Evolutionary conservation across 306 rosid genomes (phyloP).

Genomic region (Inga leiocalycina): DNA sequence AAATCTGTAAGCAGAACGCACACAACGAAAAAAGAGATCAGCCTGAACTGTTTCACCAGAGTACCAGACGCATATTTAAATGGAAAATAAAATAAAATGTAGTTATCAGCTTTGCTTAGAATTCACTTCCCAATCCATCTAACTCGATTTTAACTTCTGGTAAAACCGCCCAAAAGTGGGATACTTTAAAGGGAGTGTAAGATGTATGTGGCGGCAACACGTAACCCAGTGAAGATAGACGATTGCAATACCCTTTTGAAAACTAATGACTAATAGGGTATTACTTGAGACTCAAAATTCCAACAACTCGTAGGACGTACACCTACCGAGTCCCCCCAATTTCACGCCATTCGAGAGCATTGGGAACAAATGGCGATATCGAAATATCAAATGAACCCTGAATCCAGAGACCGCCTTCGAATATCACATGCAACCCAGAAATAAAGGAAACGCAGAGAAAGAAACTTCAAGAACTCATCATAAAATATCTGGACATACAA

Average conservation of each 20-base stretch:
- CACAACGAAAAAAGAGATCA: neutral
- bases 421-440: neutral
- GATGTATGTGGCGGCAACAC: constrained; percentile 11
- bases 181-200: constrained; percentile 14
- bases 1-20: constrained; percentile 34
- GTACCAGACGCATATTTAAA: constrained; percentile 9
- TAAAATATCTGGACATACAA: neutral
- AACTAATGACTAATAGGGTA: neutral
- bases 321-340: constrained; percentile 53
- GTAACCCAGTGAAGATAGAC: constrained; percentile 9
- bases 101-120: constrained; percentile 61
- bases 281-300: constrained; percentile 50
- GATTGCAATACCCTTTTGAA: constrained; percentile 9
- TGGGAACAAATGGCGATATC: constrained; percentile 18
- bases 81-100: constrained; percentile 38
- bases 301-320: constrained; percentile 32
- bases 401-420: constrained; percentile 26
- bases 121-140: constrained; percentile 55
- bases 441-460: neutral
- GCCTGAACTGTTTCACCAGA: constrained; percentile 26
- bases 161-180: constrained; percentile 25
- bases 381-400: constrained; percentile 1
- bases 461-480: neutral
- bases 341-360: constrained; percentile 50
- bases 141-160: constrained; percentile 34